A percentile compares a stretch with the other conserved stretches of the same genome.
These are phyloP conservation scores for Saraca asoca DNA, from an alignment of 331 rosid genomes.

Conservation along the genomic window DNA sequence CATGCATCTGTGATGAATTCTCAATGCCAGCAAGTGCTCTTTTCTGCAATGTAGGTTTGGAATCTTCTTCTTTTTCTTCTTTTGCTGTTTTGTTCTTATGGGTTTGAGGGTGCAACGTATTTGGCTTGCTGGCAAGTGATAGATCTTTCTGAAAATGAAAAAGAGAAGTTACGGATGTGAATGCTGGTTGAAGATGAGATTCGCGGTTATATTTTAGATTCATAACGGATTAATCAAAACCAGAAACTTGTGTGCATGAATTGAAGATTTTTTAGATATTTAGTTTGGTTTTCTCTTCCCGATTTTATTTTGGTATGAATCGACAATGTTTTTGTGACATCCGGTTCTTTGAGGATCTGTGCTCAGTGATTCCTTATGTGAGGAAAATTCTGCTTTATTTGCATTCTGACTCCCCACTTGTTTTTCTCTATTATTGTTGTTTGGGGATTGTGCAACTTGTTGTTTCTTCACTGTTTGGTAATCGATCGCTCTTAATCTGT, in stretches of 20 bases:
- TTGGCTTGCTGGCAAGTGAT: not conserved
- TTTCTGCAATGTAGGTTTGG: slow-evolving; percentile 27
- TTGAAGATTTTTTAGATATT: not conserved
- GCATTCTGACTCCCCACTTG: not conserved
- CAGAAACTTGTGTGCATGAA: not conserved
- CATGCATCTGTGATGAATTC: not conserved
- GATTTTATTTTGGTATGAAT: not conserved
- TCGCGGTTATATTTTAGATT: not conserved
- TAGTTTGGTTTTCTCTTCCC: not conserved
- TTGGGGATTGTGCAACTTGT: not conserved
- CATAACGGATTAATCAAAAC: not conserved
- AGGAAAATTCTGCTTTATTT: not conserved
- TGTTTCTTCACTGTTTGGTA: not conserved
- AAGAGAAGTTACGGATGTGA: not conserved
- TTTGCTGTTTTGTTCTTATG: not conserved
- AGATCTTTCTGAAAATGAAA: not conserved
- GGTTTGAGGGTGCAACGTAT: not conserved
- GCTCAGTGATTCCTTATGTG: not conserved
- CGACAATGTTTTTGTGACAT: not conserved
- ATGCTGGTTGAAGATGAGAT: not conserved
- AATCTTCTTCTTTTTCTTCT: not conserved
- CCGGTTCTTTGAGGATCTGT: slow-evolving; percentile 36
- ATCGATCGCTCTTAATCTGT: not conserved
- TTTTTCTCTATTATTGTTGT: not conserved
- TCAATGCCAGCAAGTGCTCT: not conserved